These are phyloP conservation scores for Diaporthe velutina DNA, from an alignment of 2,329 filamentous ascomycete species.

Conservation along the genomic window DNA sequence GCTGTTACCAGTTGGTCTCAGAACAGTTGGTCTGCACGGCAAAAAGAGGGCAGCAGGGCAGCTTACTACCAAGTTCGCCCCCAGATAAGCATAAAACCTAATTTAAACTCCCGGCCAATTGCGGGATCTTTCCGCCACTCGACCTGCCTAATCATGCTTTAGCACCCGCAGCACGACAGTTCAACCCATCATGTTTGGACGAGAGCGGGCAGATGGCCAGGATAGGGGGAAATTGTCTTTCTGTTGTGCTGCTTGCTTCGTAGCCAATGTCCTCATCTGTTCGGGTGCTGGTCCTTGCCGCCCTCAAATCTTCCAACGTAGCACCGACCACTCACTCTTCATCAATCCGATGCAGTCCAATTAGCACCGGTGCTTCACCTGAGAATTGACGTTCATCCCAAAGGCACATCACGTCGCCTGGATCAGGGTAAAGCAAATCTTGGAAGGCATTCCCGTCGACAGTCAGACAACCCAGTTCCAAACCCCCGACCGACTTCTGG, in stretches of 20 bases:
- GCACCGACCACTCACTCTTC: background rate
- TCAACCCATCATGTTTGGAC: background rate
- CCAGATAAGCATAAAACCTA: constrained; percentile 32
- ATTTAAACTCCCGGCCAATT: constrained; percentile 28
- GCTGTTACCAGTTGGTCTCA: background rate
- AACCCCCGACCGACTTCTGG: background rate
- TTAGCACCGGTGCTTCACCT: background rate
- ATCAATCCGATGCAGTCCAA: constrained; percentile 12
- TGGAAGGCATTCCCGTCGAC: background rate
- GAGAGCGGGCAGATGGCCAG: background rate
- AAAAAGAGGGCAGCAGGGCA: too few relatives aligned
- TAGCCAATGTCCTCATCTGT: background rate
- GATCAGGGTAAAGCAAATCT: background rate
- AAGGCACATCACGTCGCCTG: background rate
- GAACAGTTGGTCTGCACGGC: too few relatives aligned
- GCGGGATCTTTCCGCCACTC: constrained; percentile 1
- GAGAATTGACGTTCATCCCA: constrained; percentile 15
- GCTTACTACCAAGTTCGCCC: background rate
- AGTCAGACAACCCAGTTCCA: background rate
- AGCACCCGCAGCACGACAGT: background rate
- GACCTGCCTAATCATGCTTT: constrained; percentile 12
- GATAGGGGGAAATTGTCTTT: background rate
- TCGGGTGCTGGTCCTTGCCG: background rate
- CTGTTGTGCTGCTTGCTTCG: background rate
- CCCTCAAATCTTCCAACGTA: background rate